These are phyloP conservation scores for Trichomonas gallinae DNA, from an alignment of 208 protist species.

Conservation along the genomic window DNA sequence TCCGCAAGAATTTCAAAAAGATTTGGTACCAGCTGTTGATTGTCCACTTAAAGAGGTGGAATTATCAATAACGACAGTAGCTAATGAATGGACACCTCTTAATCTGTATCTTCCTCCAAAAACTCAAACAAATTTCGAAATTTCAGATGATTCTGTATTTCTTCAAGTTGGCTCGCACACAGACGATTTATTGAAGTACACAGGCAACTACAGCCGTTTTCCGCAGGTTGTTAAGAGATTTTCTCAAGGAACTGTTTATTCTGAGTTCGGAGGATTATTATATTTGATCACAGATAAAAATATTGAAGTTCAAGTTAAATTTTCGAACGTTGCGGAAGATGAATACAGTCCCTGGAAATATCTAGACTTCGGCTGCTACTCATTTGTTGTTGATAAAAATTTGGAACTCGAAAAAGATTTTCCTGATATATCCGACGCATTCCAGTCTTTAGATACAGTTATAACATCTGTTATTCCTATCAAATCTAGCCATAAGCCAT, in stretches of 20 bases:
- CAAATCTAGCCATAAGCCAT: background rate
- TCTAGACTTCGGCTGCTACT: background rate
- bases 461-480: background rate
- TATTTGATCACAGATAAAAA: background rate
- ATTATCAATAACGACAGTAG: background rate
- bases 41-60: background rate
- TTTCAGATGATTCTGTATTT: background rate
- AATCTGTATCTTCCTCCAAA: background rate
- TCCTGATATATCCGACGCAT: background rate
- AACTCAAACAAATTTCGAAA: background rate
- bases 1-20: background rate
- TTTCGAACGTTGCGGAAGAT: background rate
- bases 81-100: background rate
- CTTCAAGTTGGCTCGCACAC: background rate
- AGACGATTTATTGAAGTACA: background rate
- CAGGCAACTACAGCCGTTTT: background rate
- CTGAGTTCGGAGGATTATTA: background rate
- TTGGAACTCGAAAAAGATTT: background rate
- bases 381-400: background rate
- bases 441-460: background rate
- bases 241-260: background rate
- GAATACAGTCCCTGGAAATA: background rate
- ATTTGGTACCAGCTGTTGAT: background rate
- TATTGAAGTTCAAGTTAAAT: background rate
- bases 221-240: background rate